Evolutionary conservation across 2,329 filamentous ascomycete species (phyloP), one percentile per base, ranked within the genome.

Genomic region (Neofusicoccum cordaticola): DNA sequence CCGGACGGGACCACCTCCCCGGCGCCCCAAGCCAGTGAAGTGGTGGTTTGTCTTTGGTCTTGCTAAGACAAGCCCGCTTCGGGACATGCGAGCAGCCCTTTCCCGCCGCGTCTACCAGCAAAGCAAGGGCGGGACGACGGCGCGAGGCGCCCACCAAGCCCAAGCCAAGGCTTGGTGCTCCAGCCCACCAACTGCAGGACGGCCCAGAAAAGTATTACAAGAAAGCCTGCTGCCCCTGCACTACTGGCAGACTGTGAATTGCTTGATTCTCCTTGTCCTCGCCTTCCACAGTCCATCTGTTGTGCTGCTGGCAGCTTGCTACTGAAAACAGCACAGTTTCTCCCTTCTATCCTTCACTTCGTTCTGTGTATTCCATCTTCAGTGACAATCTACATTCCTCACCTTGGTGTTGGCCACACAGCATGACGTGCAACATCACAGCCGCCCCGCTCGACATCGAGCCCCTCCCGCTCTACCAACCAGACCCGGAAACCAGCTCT

Each of bases 401-500:
- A 31, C 27, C 27, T 31, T 31, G 27, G 27, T 31, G 27, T 17
- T 35, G 12, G 11, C 22, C 8, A 12, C 22, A 31, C 66, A 68
- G 15, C 66, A 73, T 73, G 71, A 69, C 71, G 15, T 70, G 67
- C 66, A 71, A 72, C 67, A 69, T 72, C 65, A 68, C 69, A 37
- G 67, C 68, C 65, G 69, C 69, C 2, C 71, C 71, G 45, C 65
- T 68, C 65, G 66, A 68, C 58, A 50, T 68, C 9, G 73, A 75
- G 64, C 71, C 71, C 15, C 71, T 75, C 31, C 73, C 74, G 4
- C 69, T 74, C 47, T 76, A 74, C 63, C 69, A 66, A 12, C 42
- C 39, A 39, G 88, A 90, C 73, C 86, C 88, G 65, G 88, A 90
- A 70, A 89, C 88, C 22, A 83, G 85, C 6, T 90, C 88, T 9